Conservation (phyloP, 148 eudicot species). For the Linanthus parryae region DNA sequence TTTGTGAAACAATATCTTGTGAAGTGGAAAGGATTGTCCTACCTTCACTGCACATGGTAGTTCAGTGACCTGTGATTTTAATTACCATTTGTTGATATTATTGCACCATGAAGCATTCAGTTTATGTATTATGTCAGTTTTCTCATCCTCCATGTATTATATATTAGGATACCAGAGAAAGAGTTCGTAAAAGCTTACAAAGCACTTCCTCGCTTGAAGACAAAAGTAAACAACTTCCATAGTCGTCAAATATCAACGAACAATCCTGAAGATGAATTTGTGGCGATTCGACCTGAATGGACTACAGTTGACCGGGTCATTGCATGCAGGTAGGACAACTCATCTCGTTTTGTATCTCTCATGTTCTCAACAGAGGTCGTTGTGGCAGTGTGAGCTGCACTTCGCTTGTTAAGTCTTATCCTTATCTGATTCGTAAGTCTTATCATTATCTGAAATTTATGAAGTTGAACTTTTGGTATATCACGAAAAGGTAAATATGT, state of each 20-base stretch:
- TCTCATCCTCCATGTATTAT: constrained; percentile 10
- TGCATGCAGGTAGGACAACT: constrained; percentile 69
- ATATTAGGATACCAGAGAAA: constrained; percentile 82
- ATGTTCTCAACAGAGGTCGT: neutral
- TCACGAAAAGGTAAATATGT: no score
- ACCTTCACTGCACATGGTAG: constrained; percentile 96
- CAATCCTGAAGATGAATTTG: constrained; percentile 72
- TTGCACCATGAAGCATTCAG: no score
- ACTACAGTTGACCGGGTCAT: constrained; percentile 93
- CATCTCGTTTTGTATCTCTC: neutral
- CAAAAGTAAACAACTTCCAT: constrained; percentile 84
- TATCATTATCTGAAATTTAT: no score
- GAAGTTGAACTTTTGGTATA: no score
- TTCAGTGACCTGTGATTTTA: no score
- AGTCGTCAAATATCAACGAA: constrained; percentile 53
- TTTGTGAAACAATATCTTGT: constrained; percentile 88
- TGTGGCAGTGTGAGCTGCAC: neutral
- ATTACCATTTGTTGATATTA: no score
- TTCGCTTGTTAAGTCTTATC: no score
- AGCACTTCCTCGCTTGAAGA: constrained; percentile 79
- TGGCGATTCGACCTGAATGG: constrained; percentile 92
- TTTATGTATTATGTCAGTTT: neutral
- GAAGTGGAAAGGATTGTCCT: constrained; percentile 94
- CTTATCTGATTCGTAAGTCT: no score
- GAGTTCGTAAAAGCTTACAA: constrained; percentile 83